A percentile compares a stretch with the other conserved stretches of the same genome.
These are phyloP conservation scores for Venturia carpophila DNA, from an alignment of 2,329 filamentous ascomycete genomes.

Conservation along the genomic window DNA sequence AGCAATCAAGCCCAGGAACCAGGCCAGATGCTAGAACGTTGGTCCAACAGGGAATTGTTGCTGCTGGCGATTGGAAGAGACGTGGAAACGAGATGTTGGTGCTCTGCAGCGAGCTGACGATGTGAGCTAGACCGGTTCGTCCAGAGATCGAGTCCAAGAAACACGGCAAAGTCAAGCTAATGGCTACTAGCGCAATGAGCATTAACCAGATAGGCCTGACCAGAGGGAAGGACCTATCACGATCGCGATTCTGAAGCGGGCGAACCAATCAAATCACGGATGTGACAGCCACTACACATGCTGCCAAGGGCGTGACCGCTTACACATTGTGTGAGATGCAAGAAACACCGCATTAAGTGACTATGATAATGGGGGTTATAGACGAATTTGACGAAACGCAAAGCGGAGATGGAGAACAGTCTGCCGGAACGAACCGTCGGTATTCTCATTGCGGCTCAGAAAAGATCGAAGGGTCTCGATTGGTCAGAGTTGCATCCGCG, in stretches of 20 bases:
- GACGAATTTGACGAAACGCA: not conserved
- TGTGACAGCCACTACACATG: not conserved
- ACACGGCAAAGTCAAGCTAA: not conserved
- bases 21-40: not conserved
- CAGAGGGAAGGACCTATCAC: not conserved
- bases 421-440: not conserved
- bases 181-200: not conserved
- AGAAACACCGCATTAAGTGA: conserved; percentile 3
- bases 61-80: not conserved
- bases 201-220: not conserved
- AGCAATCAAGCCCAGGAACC: not conserved
- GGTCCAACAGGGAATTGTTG: not conserved
- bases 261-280: not conserved
- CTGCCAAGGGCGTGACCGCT: not conserved
- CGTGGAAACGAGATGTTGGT: not conserved
- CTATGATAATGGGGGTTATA: not conserved
- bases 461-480: not conserved
- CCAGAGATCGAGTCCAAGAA: not conserved
- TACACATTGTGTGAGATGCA: not conserved
- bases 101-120: not conserved
- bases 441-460: not conserved
- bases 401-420: not conserved
- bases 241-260: not conserved
- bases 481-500: not conserved
- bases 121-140: not conserved